Conservation (phyloP, 164 flowering plant genomes). For the Dillenia turbinata region DNA sequence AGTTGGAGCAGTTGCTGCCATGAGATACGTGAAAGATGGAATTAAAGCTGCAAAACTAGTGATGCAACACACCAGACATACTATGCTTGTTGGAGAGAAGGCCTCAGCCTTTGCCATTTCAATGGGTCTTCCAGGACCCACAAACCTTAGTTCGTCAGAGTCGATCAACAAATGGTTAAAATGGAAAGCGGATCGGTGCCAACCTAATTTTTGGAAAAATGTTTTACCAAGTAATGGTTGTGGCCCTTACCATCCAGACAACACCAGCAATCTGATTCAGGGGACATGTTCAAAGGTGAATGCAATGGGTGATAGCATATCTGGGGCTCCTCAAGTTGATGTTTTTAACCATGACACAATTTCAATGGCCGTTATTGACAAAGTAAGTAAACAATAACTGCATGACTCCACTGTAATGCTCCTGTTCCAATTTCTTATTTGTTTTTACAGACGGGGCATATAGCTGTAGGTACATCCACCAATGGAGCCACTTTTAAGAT, state of each 20-base stretch:
- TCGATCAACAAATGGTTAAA: constrained; percentile 67
- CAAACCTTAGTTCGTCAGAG: constrained; percentile 83
- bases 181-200: constrained; percentile 79
- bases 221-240: constrained; percentile 56
- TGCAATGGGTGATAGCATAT: constrained; percentile 16
- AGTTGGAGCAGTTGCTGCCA: constrained; percentile 97
- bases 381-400: constrained; percentile 37
- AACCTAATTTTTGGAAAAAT: constrained; percentile 90
- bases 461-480: constrained; percentile 96
- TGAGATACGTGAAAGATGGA: constrained; percentile 87
- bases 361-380: constrained; percentile 89
- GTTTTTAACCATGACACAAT: constrained; percentile 82
- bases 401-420: neutral
- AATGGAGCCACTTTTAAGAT: constrained; percentile 95
- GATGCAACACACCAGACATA: constrained; percentile 82
- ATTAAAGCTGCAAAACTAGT: constrained; percentile 88
- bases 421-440: constrained; percentile 1
- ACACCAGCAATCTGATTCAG: constrained; percentile 8
- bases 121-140: constrained; percentile 96
- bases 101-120: constrained; percentile 90
- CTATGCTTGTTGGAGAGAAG: constrained; percentile 84
- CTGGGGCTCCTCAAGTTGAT: constrained; percentile 35
- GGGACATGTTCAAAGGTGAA: constrained; percentile 28
- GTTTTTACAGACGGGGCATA: constrained; percentile 57
- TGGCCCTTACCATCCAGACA: constrained; percentile 70